Percentiles rank a stretch among this genome's conserved stretches.
Conservation (phyloP, 2,329 filamentous ascomycete genomes). For the Verticillium nubilum region DNA sequence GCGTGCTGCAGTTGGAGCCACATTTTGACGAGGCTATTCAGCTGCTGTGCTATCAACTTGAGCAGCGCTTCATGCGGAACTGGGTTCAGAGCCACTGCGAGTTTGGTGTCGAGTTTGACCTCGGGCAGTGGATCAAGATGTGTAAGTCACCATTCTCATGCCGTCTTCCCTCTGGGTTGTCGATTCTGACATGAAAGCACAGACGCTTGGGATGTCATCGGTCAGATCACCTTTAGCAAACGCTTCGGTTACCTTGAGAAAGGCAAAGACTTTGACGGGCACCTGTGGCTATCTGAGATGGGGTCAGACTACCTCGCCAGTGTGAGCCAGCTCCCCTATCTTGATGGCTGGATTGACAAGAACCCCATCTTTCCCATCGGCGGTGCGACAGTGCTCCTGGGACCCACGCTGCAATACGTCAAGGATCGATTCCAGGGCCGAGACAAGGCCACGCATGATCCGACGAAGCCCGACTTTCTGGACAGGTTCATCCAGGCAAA, state of each 20-base stretch:
- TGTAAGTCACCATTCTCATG: not conserved
- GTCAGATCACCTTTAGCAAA: constrained; percentile 44
- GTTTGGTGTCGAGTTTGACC: constrained; percentile 25
- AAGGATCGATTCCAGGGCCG: constrained; percentile 10
- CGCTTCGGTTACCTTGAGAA: constrained; percentile 47
- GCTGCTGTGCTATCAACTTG: constrained; percentile 35
- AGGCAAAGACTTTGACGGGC: constrained; percentile 42
- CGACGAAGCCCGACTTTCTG: constrained; percentile 20
- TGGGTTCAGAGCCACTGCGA: not conserved
- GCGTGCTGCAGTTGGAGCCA: constrained; percentile 20
- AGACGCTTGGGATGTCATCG: constrained; percentile 40
- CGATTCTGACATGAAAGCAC: not conserved
- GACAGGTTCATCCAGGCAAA: constrained; percentile 29
- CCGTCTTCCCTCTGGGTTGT: not conserved
- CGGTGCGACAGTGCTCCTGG: constrained; percentile 9
- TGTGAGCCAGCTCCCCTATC: constrained; percentile 44
- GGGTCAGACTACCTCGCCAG: constrained; percentile 42
- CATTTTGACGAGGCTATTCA: constrained; percentile 45
- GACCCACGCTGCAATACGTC: constrained; percentile 9
- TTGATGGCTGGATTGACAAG: constrained; percentile 40
- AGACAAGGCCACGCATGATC: constrained; percentile 4
- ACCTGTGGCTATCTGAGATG: constrained; percentile 45
- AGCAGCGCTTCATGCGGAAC: constrained; percentile 14
- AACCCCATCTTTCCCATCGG: constrained; percentile 38
- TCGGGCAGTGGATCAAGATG: constrained; percentile 36